Evolutionary conservation across 805 yeast species (phyloP).

Genomic region (Metschnikowia hibisci): DNA sequence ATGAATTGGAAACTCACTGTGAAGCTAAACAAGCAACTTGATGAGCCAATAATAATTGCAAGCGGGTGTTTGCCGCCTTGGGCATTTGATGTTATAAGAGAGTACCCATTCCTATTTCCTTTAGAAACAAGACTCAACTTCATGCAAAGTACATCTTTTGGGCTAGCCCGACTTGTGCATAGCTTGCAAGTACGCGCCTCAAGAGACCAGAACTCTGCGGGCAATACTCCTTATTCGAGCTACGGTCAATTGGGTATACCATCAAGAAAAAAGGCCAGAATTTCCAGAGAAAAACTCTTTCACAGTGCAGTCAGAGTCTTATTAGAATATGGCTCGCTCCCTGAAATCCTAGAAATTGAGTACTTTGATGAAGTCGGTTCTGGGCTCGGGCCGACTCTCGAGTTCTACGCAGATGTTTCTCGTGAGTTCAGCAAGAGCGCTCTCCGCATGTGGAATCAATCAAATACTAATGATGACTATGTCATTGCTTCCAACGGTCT

Average conservation of each 20-base stretch:
- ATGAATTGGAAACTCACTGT: constrained; percentile 80
- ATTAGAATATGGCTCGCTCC: constrained; percentile 70
- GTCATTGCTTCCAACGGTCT: constrained; percentile 50
- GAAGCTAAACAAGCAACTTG: constrained; percentile 79
- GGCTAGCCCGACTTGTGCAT: constrained; percentile 77
- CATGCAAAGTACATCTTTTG: constrained; percentile 84
- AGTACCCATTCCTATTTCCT: constrained; percentile 81
- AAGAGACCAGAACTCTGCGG: constrained; percentile 12
- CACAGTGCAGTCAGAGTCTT: constrained; percentile 77
- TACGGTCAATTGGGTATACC: constrained; percentile 62
- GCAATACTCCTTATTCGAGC: constrained; percentile 15
- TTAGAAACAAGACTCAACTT: constrained; percentile 74
- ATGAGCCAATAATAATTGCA: constrained; percentile 84
- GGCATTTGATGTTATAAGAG: constrained; percentile 69
- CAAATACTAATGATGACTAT: constrained; percentile 30
- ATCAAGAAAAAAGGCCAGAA: constrained; percentile 72
- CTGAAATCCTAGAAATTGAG: constrained; percentile 81
- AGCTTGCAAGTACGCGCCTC: constrained; percentile 54
- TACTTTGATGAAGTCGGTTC: constrained; percentile 91
- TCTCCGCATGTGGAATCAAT: constrained; percentile 65
- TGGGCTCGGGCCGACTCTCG: constrained; percentile 94
- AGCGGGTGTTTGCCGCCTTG: constrained; percentile 84
- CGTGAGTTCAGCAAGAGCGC: constrained; percentile 60
- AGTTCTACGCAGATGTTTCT: constrained; percentile 81
- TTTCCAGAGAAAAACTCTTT: constrained; percentile 65